Conservation (phyloP, 2,329 filamentous ascomycete genomes). For the Blastomyces percursus region DNA sequence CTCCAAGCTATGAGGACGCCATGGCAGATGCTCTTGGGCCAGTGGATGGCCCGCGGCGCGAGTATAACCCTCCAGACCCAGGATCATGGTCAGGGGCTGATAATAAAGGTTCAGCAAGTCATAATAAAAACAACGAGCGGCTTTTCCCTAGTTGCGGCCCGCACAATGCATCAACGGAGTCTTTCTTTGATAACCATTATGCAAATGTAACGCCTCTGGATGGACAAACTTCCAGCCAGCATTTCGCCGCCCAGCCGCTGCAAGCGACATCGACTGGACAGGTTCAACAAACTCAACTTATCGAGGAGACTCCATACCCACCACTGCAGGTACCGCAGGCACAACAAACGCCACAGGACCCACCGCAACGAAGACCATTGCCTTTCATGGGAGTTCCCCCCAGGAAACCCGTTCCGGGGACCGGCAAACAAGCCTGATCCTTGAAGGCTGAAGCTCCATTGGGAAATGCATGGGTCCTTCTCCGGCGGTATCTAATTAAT, state of each 20-base stretch:
- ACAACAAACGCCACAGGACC: conserved; percentile 15
- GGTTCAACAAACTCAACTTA: neutral
- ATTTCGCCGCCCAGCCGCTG: neutral
- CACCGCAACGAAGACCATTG: conserved; percentile 23
- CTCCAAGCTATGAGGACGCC: conserved; percentile 89
- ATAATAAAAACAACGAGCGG: conserved; percentile 21
- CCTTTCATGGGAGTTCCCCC: conserved; percentile 28
- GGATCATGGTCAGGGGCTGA: conserved; percentile 24
- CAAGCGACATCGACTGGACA: neutral
- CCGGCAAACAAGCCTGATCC: neutral
- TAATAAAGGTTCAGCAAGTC: conserved; percentile 26
- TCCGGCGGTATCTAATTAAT: neutral
- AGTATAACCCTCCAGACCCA: conserved; percentile 37
- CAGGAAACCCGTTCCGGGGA: conserved; percentile 28
- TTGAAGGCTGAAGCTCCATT: neutral
- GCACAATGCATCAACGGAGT: conserved; percentile 22
- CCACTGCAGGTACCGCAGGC: conserved; percentile 11
- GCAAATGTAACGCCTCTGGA: neutral
- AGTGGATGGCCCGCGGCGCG: conserved; percentile 55
- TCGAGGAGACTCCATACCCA: conserved; percentile 11
- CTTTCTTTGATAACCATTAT: conserved; percentile 19
- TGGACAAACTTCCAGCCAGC: neutral
- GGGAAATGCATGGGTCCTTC: neutral
- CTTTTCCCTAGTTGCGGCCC: conserved; percentile 16
- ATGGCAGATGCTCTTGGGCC: conserved; percentile 69